These are phyloP conservation scores for Rhodotorula diobovata DNA, from an alignment of 768 basidiomycete species.

Conservation along the genomic window DNA sequence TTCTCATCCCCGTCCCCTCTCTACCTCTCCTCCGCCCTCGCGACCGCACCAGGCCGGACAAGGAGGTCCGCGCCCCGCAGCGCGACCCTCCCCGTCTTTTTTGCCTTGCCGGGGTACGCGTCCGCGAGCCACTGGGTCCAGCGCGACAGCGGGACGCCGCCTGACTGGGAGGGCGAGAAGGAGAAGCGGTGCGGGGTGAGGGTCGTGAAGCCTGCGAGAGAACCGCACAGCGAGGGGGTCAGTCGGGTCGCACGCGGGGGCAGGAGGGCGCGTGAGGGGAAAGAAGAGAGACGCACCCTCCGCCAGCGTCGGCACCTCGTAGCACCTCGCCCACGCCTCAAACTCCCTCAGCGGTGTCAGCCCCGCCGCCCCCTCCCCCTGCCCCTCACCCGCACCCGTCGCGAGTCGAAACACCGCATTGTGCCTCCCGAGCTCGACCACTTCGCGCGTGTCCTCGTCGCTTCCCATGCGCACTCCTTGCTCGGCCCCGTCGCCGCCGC, in stretches of 20 bases:
- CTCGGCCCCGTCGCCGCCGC: no score
- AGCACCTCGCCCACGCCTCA: background rate
- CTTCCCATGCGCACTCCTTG: background rate
- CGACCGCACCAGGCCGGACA: no score
- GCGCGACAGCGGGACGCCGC: background rate
- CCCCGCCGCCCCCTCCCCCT: background rate
- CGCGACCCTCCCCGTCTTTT: slow-evolving; percentile 1
- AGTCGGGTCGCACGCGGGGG: no score
- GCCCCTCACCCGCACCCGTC: no score
- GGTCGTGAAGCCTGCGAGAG: background rate
- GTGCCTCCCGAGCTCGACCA: background rate
- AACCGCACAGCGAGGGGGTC: no score
- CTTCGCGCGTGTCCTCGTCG: background rate
- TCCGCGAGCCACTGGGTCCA: background rate
- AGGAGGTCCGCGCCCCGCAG: background rate
- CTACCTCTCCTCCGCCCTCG: background rate
- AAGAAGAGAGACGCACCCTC: background rate
- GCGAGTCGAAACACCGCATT: background rate
- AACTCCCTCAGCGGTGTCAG: background rate
- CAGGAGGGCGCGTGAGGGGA: background rate
- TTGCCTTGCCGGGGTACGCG: slow-evolving; percentile 6
- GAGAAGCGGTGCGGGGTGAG: background rate
- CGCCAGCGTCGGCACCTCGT: background rate
- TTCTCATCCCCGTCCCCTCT: background rate
- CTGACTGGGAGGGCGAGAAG: background rate